A percentile compares a stretch with the other conserved stretches of the same genome.
Conservation (phyloP, 768 basidiomycete genomes). For the Leucosporidium yakuticum region DNA sequence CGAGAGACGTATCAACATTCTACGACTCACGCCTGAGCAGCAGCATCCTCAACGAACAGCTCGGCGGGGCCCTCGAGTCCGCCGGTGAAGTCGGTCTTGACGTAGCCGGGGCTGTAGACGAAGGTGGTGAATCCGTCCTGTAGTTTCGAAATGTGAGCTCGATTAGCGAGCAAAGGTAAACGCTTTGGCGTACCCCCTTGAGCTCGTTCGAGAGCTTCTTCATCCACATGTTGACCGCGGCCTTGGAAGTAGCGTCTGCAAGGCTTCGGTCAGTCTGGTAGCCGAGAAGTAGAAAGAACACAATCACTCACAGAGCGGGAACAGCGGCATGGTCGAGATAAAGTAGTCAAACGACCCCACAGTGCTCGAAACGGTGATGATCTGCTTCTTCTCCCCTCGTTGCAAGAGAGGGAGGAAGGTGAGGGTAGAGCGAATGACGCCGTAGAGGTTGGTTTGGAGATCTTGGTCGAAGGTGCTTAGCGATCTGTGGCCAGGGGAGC, state of each 20-base stretch:
- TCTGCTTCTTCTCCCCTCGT: conserved; percentile 15
- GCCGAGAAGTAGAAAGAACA: too few species aligned
- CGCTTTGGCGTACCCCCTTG: background rate
- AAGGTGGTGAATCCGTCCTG: conserved; percentile 20
- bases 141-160: too few species aligned
- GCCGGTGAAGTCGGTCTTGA: conserved; percentile 7
- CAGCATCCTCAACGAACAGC: conserved; percentile 11
- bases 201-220: conserved; percentile 25
- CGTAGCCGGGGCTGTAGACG: conserved; percentile 9
- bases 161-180: too few species aligned
- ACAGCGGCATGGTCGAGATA: background rate
- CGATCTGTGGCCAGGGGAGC: background rate
- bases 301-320: conserved; percentile 4
- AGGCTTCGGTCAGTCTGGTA: background rate
- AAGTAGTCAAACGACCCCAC: conserved; percentile 9
- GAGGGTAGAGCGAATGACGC: conserved; percentile 45
- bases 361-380: conserved; percentile 12
- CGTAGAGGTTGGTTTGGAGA: conserved; percentile 43
- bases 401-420: conserved; percentile 47
- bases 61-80: conserved; percentile 13
- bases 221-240: conserved; percentile 26
- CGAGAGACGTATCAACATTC: too few species aligned
- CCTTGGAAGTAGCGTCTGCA: conserved; percentile 28
- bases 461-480: background rate
- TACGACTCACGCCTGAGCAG: conserved; percentile 12